phyloP scores from a whole-genome alignment of 2,329 filamentous ascomycete genomes.

The Beauveria rudraprayagi region DNA sequence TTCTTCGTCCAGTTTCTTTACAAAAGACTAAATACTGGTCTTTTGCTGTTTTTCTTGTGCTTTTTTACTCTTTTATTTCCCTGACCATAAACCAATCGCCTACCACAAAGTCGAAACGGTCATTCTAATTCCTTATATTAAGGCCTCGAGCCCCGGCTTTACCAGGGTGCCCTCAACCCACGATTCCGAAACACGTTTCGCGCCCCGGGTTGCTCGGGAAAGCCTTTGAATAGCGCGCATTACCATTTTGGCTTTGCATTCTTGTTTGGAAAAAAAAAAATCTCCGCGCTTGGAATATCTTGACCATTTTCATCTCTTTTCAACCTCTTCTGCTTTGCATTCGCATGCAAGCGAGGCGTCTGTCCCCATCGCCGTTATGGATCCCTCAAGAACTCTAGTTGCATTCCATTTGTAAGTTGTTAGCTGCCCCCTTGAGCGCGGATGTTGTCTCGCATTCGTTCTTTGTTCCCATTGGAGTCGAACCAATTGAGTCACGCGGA shows the following conservation, averaged over 20 bases:
- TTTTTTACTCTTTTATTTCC: neutral
- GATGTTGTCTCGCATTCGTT: constrained; percentile 17
- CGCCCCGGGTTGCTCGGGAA: neutral
- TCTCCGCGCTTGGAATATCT: neutral
- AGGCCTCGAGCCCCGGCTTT: neutral
- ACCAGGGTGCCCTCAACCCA: neutral
- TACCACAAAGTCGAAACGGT: neutral
- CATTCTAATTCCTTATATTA: neutral
- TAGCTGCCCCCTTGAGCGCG: constrained; percentile 13
- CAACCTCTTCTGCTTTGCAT: neutral
- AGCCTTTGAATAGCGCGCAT: neutral
- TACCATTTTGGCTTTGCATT: neutral
- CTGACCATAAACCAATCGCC: neutral
- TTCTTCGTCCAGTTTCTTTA: neutral
- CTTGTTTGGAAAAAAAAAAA: neutral
- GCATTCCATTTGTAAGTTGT: constrained; percentile 59
- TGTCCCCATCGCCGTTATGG: constrained; percentile 31
- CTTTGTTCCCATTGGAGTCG: constrained; percentile 14
- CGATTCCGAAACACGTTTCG: constrained; percentile 7
- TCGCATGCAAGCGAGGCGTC: neutral
- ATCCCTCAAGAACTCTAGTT: constrained; percentile 57
- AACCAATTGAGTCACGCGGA: constrained; percentile 1
- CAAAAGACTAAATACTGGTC: neutral
- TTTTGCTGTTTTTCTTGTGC: neutral
- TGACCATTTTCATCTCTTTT: neutral